A percentile compares a stretch with the other conserved stretches of the same genome.
Conservation (phyloP, 192 early-diverging fungal species). For the Coemansia sp. region DNA sequence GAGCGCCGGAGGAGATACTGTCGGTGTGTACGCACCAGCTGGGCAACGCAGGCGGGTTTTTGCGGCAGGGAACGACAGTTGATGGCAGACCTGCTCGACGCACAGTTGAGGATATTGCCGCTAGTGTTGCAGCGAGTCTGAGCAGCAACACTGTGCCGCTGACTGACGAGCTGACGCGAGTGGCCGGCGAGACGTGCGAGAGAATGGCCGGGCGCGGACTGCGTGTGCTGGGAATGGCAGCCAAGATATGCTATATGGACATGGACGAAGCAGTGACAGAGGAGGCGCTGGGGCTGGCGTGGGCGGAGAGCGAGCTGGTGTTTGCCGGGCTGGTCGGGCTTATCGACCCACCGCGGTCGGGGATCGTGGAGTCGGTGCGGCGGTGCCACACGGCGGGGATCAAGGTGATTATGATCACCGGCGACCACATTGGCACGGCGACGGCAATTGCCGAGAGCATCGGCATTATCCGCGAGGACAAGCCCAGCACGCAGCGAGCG, state of each 20-base stretch:
- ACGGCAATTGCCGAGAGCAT: conserved; percentile 88
- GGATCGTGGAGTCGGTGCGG: conserved; percentile 76
- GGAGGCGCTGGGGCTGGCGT: conserved; percentile 42
- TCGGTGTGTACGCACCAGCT: conserved; percentile 51
- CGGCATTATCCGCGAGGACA: conserved; percentile 74
- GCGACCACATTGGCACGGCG: conserved; percentile 92
- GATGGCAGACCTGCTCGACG: conserved; percentile 20
- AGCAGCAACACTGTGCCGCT: conserved; percentile 25
- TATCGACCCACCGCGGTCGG: conserved; percentile 86
- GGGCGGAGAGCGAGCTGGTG: conserved; percentile 67
- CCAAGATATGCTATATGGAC: conserved; percentile 60
- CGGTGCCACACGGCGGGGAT: conserved; percentile 91
- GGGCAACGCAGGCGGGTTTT: conserved; percentile 26
- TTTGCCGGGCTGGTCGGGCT: conserved; percentile 92
- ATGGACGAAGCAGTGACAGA: conserved; percentile 53
- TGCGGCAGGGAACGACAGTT: conserved; percentile 15
- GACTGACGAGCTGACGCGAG: conserved; percentile 24
- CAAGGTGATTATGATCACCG: conserved; percentile 96
- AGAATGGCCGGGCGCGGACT: conserved; percentile 83
- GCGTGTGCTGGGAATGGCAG: conserved; percentile 85
- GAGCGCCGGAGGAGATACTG: conserved; percentile 90
- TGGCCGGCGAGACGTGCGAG: conserved; percentile 42
- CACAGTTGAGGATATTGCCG: conserved; percentile 12
- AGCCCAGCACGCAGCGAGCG: conserved; percentile 60
- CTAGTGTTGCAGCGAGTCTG: conserved; percentile 23